phyloP scores from a whole-genome alignment of 225 moss, liverwort and hornwort genomes.

The Physcomitrellopsis africana region DNA sequence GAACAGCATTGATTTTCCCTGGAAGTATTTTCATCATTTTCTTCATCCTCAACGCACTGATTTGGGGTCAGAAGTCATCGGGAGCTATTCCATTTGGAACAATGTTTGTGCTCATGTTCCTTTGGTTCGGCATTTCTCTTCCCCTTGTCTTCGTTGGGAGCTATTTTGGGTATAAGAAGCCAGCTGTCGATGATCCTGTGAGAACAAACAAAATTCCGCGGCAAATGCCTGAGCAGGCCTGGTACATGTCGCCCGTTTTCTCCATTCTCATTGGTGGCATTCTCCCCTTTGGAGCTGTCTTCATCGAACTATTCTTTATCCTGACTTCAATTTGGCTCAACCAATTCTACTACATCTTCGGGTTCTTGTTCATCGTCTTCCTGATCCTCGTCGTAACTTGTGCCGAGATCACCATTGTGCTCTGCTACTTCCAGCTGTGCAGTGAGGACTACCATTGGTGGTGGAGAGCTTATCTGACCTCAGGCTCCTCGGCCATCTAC shows the following conservation, averaged over 20 bases:
- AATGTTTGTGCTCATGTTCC: constrained; percentile 75
- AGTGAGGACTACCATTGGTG: constrained; percentile 87
- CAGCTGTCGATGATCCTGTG: constrained; percentile 68
- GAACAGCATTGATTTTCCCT: constrained; percentile 73
- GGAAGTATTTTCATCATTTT: constrained; percentile 64
- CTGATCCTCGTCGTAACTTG: constrained; percentile 74
- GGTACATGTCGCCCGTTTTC: constrained; percentile 82
- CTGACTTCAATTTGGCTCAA: constrained; percentile 82
- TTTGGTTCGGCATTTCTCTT: constrained; percentile 82
- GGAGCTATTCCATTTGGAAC: constrained; percentile 82
- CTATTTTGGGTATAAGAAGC: constrained; percentile 75
- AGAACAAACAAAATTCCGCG: constrained; percentile 83
- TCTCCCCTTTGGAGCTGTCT: constrained; percentile 77
- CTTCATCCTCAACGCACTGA: constrained; percentile 70
- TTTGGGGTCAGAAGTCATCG: constrained; percentile 84
- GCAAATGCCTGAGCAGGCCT: constrained; percentile 81
- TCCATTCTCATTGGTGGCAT: constrained; percentile 79
- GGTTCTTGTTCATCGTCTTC: constrained; percentile 77
- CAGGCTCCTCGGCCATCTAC: constrained; percentile 76
- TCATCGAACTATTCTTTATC: constrained; percentile 84
- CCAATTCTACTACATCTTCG: constrained; percentile 83
- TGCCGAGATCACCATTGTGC: constrained; percentile 79
- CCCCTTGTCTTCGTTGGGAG: constrained; percentile 77
- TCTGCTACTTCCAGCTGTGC: constrained; percentile 85
- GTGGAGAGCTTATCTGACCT: constrained; percentile 81